A percentile compares a stretch with the other conserved stretches of the same genome.
phyloP scores from a whole-genome alignment of 768 basidiomycete species.

The Lepiota brunneoincarnata region DNA sequence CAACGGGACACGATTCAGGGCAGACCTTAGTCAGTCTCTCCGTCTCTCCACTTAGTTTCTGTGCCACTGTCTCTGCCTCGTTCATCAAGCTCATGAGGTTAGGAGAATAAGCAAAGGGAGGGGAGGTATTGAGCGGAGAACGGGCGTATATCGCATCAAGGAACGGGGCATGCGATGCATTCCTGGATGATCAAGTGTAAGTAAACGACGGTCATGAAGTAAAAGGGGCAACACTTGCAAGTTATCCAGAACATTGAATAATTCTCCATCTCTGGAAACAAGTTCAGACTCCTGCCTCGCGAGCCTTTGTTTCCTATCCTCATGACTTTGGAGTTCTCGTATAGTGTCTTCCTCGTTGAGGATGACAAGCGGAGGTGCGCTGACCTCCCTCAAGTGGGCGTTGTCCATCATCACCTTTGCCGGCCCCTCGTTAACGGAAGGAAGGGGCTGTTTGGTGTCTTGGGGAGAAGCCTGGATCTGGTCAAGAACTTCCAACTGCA shows the following conservation, averaged over 20 bases:
- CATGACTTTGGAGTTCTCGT: too few relatives aligned
- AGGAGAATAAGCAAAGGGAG: constrained; percentile 20
- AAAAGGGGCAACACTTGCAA: background rate
- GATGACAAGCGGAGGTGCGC: too few relatives aligned
- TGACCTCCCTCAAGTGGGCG: too few relatives aligned
- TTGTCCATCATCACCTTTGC: too few relatives aligned
- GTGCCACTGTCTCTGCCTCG: constrained; percentile 18
- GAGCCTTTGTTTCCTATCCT: too few relatives aligned
- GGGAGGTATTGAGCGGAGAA: constrained; percentile 25
- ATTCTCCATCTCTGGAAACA: too few relatives aligned
- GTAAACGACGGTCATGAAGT: background rate
- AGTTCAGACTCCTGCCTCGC: too few relatives aligned
- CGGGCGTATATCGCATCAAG: constrained; percentile 20
- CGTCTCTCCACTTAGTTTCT: background rate
- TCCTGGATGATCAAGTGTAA: background rate
- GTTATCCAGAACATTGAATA: background rate
- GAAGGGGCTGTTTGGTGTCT: too few relatives aligned
- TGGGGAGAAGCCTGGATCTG: too few relatives aligned
- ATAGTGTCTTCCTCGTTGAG: too few relatives aligned
- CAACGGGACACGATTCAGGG: background rate
- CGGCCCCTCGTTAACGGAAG: too few relatives aligned
- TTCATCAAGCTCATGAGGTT: constrained; percentile 13
- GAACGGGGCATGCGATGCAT: constrained; percentile 16
- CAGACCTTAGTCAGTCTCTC: constrained; percentile 1
- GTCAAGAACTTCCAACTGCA: constrained; percentile 16